Evolutionary conservation across 495 filamentous ascomycete species (phyloP).

Genomic region (Parathielavia hyrcaniae): DNA sequence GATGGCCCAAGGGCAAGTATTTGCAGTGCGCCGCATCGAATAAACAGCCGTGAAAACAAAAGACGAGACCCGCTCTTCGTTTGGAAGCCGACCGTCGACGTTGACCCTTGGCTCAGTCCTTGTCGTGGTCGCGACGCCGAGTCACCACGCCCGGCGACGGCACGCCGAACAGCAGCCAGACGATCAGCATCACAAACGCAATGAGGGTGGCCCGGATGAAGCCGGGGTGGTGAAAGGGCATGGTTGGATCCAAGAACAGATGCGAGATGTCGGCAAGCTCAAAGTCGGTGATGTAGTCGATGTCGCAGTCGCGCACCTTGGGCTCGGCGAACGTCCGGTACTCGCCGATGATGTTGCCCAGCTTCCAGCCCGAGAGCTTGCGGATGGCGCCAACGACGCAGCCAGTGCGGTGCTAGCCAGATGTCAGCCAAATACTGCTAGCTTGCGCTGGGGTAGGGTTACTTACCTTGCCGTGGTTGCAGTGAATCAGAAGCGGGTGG

Average conservation of each 20-base stretch:
- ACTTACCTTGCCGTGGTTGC: constrained; percentile 81
- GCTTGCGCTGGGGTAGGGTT: no score
- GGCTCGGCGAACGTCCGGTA: constrained; percentile 60
- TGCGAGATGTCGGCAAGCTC: constrained; percentile 29
- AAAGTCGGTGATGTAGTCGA: constrained; percentile 45
- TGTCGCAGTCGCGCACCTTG: constrained; percentile 52
- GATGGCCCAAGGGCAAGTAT: no score
- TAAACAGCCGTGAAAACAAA: no score
- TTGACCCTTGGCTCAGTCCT: no score
- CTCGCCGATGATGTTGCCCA: constrained; percentile 54
- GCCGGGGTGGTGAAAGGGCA: constrained; percentile 19
- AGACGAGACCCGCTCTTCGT: no score
- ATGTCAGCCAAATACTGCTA: constrained; percentile 22
- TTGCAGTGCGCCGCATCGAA: no score
- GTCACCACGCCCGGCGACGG: constrained; percentile 3
- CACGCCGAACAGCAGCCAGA: constrained; percentile 29
- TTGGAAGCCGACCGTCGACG: no score
- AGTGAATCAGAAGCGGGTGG: constrained; percentile 75
- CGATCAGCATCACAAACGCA: constrained; percentile 23
- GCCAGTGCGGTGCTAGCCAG: constrained; percentile 68
- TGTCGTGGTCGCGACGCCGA: no score
- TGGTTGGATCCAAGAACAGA: constrained; percentile 17
- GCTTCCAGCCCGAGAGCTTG: constrained; percentile 55
- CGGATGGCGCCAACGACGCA: constrained; percentile 70
- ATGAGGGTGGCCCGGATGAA: constrained; percentile 28